Evolutionary conservation across 768 basidiomycete genomes (phyloP).

Genomic region (Lactifluus echinatus): DNA sequence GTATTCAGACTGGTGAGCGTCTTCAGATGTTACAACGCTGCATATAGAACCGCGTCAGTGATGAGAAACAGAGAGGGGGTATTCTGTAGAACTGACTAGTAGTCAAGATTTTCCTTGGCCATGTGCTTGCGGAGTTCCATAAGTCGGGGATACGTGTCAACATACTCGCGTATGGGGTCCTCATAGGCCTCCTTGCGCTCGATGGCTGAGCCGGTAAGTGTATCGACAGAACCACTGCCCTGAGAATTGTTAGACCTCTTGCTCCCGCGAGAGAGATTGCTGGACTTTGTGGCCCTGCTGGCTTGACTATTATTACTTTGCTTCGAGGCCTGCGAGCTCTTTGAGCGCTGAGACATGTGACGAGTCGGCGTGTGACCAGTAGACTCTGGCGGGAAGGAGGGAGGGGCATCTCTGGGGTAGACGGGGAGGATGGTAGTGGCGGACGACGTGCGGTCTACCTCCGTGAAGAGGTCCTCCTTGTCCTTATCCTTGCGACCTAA

Average conservation of each 20-base stretch:
- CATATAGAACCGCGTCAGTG: not conserved
- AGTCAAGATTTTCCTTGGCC: conserved; percentile 20
- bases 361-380: conserved; percentile 15
- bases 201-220: conserved; percentile 22
- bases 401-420: conserved; percentile 14
- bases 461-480: conserved; percentile 13
- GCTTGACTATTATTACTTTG: conserved; percentile 9
- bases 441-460: conserved; percentile 14
- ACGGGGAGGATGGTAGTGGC: conserved; percentile 19
- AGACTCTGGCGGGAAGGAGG: not conserved
- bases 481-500: conserved; percentile 18
- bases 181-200: conserved; percentile 22
- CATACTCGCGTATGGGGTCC: conserved; percentile 19
- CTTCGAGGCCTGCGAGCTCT: conserved; percentile 7
- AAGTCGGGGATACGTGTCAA: conserved; percentile 21
- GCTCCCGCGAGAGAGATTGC: conserved; percentile 16
- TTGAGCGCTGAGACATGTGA: conserved; percentile 18
- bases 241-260: conserved; percentile 11
- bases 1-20: conserved; percentile 80
- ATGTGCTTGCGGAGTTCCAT: conserved; percentile 17
- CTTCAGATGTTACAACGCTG: conserved; percentile 70
- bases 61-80: not conserved
- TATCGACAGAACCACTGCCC: conserved; percentile 19
- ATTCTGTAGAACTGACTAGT: conserved; percentile 17
- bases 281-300: conserved; percentile 8